Percentiles rank a stretch among this genome's conserved stretches.
These are phyloP conservation scores for Fusarium buharicum DNA, from an alignment of 2,329 filamentous ascomycete genomes.

Conservation along the genomic window DNA sequence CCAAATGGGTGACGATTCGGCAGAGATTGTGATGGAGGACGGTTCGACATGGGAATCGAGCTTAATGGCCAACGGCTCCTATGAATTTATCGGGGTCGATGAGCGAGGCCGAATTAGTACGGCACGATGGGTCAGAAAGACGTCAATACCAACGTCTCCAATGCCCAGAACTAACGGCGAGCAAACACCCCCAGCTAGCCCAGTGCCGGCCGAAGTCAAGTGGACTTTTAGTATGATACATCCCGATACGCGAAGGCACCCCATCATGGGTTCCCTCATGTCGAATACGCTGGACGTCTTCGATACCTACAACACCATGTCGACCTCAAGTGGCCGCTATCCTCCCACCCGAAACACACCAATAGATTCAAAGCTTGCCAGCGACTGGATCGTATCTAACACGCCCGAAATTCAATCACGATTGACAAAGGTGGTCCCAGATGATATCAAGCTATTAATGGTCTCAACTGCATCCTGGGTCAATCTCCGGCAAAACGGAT, in stretches of 20 bases:
- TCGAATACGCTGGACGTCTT: slow-evolving; percentile 73
- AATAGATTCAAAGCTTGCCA: slow-evolving; percentile 37
- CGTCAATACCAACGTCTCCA: slow-evolving; percentile 38
- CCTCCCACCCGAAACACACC: slow-evolving; percentile 56
- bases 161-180: slow-evolving; percentile 31
- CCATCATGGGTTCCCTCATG: slow-evolving; percentile 76
- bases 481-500: slow-evolving; percentile 51
- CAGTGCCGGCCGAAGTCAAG: slow-evolving; percentile 57
- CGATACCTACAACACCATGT: slow-evolving; percentile 71
- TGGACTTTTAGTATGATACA: slow-evolving; percentile 84
- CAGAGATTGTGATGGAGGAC: slow-evolving; percentile 74
- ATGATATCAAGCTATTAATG: slow-evolving; percentile 52
- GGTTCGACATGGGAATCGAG: slow-evolving; percentile 68
- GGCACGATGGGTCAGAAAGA: slow-evolving; percentile 74
- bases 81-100: slow-evolving; percentile 72
- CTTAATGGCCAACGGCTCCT: slow-evolving; percentile 65
- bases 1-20: slow-evolving; percentile 60
- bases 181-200: slow-evolving; percentile 40
- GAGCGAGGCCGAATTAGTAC: slow-evolving; percentile 67
- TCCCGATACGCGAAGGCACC: slow-evolving; percentile 74
- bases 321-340: slow-evolving; percentile 59
- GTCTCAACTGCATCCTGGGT: slow-evolving; percentile 54
- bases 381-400: slow-evolving; percentile 37
- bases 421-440: slow-evolving; percentile 46
- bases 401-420: slow-evolving; percentile 45